Conservation (phyloP, 495 filamentous ascomycete genomes). For the Aspergillus indologenus region DNA sequence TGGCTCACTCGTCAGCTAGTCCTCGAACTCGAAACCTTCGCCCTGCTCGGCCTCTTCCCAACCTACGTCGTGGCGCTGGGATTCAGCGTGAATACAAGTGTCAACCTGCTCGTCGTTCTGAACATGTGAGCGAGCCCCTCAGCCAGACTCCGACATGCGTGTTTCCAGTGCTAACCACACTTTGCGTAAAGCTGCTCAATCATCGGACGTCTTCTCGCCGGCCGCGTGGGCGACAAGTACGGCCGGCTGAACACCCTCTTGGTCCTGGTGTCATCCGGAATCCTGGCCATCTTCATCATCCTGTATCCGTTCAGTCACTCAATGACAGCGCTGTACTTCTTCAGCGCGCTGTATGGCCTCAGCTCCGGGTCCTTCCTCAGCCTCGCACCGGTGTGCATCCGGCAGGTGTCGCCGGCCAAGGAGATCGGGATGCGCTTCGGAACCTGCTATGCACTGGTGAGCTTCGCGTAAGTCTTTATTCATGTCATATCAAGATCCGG, state of each 20-base stretch:
- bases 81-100: constrained; percentile 32
- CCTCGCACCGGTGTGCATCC: constrained; percentile 60
- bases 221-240: constrained; percentile 63
- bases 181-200: constrained; percentile 29
- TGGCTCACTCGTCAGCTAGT: constrained; percentile 14
- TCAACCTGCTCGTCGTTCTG: constrained; percentile 32
- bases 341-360: constrained; percentile 61
- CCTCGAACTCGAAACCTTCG: constrained; percentile 52
- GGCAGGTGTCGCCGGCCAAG: constrained; percentile 58
- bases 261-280: constrained; percentile 38
- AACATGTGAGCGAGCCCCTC: constrained; percentile 39
- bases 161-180: not conserved
- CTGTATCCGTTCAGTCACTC: constrained; percentile 58
- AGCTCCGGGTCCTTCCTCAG: constrained; percentile 59
- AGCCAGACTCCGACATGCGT: not conserved
- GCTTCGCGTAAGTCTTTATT: constrained; percentile 45
- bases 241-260: constrained; percentile 64
- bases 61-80: constrained; percentile 46
- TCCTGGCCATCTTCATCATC: constrained; percentile 51
- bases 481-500: not conserved
- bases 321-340: constrained; percentile 47
- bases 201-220: constrained; percentile 67
- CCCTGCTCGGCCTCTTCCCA: constrained; percentile 48
- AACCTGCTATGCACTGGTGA: constrained; percentile 63
- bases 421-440: constrained; percentile 66